Base-by-base conservation (phyloP, 768 basidiomycete genomes). In the Suillus lakei region DNA sequence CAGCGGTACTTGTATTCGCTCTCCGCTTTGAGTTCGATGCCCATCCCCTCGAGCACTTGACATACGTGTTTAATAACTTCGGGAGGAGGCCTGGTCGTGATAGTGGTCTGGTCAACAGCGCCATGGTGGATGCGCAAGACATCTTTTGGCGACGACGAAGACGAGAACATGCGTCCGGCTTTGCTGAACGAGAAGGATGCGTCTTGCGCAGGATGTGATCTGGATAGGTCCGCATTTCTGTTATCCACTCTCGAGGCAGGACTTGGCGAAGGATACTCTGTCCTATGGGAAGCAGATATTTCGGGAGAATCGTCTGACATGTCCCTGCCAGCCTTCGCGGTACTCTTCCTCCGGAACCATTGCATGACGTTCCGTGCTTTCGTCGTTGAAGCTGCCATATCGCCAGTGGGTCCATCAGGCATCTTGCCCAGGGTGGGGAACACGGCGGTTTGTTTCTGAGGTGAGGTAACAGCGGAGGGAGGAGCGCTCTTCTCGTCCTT, bases 361-460 rank as follows among this genome's bases (percentile, higher is more conserved):
- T 96, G 91, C 97, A 99, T 99, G 61, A 99, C 98, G 73, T 91
- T 95, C 76, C 89, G 89, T 5, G 97, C 96, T 76, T 96, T 92
- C 78, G 85, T 89, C n/a, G 93, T 87, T 66, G 92, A 90, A 18
- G 89, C 92, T 2, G 85, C 84, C 79, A 90, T 79, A 46, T 82
- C 82, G 51, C 70, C 72, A 34, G 71, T 61, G 48, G 69, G 70
- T 34, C 63, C 73, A 6, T 73, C 72, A 5, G 32, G 53, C 59
- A 61, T 60, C 62, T 76, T 76, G 32, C 65, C 59, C 64, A 77
- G 68, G 26, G 69, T 70, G 16, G 74, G 69, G 68, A 74, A 70
- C 50, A 74, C 64, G 62, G 72, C 67, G 18, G 73, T 62, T 12
- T 69, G 71, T 61, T 71, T 70, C 44, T 68, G 69, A 34, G 76